phyloP scores from a whole-genome alignment of 108 stramenopile species.

The Stephanodiscus minutulus region DNA sequence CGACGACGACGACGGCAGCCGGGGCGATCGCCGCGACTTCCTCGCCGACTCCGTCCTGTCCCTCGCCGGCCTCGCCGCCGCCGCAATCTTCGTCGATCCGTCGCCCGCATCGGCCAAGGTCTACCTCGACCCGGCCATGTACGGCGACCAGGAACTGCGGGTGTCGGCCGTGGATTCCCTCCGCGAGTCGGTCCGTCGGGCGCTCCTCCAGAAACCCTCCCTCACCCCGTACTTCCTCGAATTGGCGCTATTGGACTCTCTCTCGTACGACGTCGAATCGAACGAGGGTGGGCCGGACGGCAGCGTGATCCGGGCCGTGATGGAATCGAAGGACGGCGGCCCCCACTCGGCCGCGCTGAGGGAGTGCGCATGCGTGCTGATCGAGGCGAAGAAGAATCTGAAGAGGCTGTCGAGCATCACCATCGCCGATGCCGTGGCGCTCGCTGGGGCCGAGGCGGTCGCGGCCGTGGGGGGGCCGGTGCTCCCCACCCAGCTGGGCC shows the following conservation, averaged over 20 bases:
- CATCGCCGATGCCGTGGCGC: constrained; percentile 79
- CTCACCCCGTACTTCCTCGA: constrained; percentile 78
- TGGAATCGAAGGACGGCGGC: constrained; percentile 51
- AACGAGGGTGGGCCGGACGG: constrained; percentile 81
- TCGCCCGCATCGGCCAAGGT: constrained; percentile 70
- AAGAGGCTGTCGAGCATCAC: constrained; percentile 79
- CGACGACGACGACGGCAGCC: background rate
- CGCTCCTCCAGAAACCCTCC: constrained; percentile 74
- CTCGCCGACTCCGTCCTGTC: constrained; percentile 26
- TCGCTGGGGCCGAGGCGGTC: constrained; percentile 79
- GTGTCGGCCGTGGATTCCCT: constrained; percentile 82
- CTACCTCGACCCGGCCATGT: constrained; percentile 90
- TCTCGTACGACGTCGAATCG: constrained; percentile 64
- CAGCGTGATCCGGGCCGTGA: constrained; percentile 60
- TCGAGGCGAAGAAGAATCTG: constrained; percentile 69
- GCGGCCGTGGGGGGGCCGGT: constrained; percentile 83
- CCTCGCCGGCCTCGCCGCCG: constrained; percentile 19
- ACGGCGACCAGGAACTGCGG: constrained; percentile 88
- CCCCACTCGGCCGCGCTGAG: constrained; percentile 57
- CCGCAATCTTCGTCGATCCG: constrained; percentile 16
- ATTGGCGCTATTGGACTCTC: constrained; percentile 70
- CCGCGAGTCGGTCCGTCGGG: constrained; percentile 71
- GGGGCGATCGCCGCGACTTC: constrained; percentile 41
- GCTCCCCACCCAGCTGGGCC: constrained; percentile 73
- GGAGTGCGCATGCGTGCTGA: constrained; percentile 55